Evolutionary conservation across 78 protist genomes (phyloP).

Genomic region (Dictyostelium brefeldianum): DNA sequence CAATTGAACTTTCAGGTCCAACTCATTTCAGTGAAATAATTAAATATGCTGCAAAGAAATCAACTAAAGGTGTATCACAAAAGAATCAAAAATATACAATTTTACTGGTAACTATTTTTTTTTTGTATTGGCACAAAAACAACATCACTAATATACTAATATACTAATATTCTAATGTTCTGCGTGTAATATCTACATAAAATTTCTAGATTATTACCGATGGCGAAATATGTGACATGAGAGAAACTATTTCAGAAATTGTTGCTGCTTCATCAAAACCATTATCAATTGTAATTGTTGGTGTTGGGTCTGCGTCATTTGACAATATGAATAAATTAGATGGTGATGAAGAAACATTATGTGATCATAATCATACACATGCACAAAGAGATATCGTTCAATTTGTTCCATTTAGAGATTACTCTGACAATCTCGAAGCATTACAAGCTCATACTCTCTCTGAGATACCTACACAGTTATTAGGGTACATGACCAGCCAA

Average conservation of each 20-base stretch:
- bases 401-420: slow-evolving; percentile 85
- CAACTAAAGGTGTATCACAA: background rate
- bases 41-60: background rate
- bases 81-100: slow-evolving; percentile 38
- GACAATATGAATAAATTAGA: slow-evolving; percentile 87
- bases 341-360: slow-evolving; percentile 80
- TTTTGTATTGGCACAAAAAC: too few relatives aligned
- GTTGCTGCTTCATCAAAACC: slow-evolving; percentile 52
- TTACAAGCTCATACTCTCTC: slow-evolving; percentile 67
- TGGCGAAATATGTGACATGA: slow-evolving; percentile 85
- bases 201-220: slow-evolving; percentile 89
- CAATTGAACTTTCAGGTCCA: slow-evolving; percentile 67
- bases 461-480: slow-evolving; percentile 81
- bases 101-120: too few relatives aligned
- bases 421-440: background rate
- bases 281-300: slow-evolving; percentile 77
- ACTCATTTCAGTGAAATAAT: slow-evolving; percentile 71
- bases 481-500: background rate
- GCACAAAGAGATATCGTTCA: slow-evolving; percentile 88
- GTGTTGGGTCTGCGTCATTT: slow-evolving; percentile 89
- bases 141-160: too few relatives aligned
- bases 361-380: background rate
- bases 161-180: too few relatives aligned
- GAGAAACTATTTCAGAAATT: slow-evolving; percentile 36
- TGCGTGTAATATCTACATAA: too few relatives aligned